Evolutionary conservation across 805 yeast genomes (phyloP).

Genomic region (Lipomyces yamanashiensis): DNA sequence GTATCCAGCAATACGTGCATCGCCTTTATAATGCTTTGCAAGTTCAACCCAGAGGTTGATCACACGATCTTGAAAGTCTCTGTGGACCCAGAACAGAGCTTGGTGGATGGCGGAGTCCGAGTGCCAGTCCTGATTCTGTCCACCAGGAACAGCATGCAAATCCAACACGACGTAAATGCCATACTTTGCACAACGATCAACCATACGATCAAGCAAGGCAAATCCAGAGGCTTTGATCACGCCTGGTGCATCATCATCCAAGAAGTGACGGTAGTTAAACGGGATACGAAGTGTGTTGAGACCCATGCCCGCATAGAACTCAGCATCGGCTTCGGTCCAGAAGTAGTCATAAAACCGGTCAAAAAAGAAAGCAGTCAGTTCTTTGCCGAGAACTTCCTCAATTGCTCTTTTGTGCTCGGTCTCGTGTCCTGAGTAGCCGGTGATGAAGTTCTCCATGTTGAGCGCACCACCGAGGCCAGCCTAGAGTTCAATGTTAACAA

Average conservation of each 20-base stretch:
- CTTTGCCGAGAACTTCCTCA: conserved; percentile 51
- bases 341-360: conserved; percentile 59
- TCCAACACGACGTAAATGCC: conserved; percentile 57
- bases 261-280: conserved; percentile 57
- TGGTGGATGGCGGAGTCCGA: conserved; percentile 54
- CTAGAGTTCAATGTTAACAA: neutral
- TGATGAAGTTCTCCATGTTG: conserved; percentile 62
- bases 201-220: conserved; percentile 50
- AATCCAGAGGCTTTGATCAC: conserved; percentile 53
- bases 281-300: conserved; percentile 57
- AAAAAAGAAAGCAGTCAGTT: conserved; percentile 54
- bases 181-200: conserved; percentile 52
- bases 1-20: conserved; percentile 58
- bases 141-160: conserved; percentile 59
- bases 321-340: conserved; percentile 58
- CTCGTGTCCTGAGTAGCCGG: conserved; percentile 62
- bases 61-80: conserved; percentile 54
- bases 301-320: conserved; percentile 50
- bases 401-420: conserved; percentile 55
- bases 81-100: conserved; percentile 57
- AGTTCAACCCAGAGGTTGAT: conserved; percentile 53
- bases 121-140: conserved; percentile 63
- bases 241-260: conserved; percentile 53
- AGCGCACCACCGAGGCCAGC: conserved; percentile 48
- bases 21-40: conserved; percentile 54